Percentiles rank a stretch among this genome's conserved stretches.
Conservation (phyloP, 352 stramenopile species). For the Pythium utonaiense region DNA sequence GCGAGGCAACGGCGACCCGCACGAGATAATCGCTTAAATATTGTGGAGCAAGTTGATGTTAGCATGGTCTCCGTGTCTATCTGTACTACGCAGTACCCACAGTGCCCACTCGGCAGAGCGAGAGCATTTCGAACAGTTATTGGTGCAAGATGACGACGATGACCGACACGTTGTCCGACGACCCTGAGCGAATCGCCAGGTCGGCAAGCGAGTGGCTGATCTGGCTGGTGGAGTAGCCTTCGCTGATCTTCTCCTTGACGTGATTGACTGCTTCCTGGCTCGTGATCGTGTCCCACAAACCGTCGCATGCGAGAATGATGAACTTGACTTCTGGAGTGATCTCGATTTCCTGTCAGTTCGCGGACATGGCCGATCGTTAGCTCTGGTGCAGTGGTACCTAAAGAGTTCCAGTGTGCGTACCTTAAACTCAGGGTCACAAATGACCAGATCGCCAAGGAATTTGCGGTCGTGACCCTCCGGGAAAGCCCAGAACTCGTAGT, state of each 20-base stretch:
- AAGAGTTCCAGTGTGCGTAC: constrained; percentile 8
- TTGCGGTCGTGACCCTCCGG: constrained; percentile 74
- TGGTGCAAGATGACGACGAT: constrained; percentile 77
- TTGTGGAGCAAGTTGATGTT: constrained; percentile 15
- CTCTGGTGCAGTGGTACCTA: not conserved
- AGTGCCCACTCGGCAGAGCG: not conserved
- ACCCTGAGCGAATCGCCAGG: constrained; percentile 83
- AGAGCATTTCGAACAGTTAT: not conserved
- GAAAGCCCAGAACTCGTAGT: constrained; percentile 84
- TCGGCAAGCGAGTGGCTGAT: constrained; percentile 80
- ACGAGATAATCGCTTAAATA: constrained; percentile 13
- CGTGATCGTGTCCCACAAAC: constrained; percentile 91
- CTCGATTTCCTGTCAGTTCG: constrained; percentile 64
- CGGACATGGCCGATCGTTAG: not conserved
- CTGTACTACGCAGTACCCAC: not conserved
- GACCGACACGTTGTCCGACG: constrained; percentile 87
- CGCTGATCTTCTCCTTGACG: constrained; percentile 61
- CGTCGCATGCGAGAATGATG: constrained; percentile 90
- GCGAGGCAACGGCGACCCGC: not conserved
- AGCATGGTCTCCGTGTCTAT: not conserved
- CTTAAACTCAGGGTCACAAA: constrained; percentile 82
- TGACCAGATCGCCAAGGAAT: constrained; percentile 85
- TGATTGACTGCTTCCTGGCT: constrained; percentile 90
- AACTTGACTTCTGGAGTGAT: constrained; percentile 90
- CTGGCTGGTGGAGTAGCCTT: constrained; percentile 72